These are phyloP conservation scores for Fusarium sp. DNA, from an alignment of 2,329 filamentous ascomycete species.

Conservation along the genomic window DNA sequence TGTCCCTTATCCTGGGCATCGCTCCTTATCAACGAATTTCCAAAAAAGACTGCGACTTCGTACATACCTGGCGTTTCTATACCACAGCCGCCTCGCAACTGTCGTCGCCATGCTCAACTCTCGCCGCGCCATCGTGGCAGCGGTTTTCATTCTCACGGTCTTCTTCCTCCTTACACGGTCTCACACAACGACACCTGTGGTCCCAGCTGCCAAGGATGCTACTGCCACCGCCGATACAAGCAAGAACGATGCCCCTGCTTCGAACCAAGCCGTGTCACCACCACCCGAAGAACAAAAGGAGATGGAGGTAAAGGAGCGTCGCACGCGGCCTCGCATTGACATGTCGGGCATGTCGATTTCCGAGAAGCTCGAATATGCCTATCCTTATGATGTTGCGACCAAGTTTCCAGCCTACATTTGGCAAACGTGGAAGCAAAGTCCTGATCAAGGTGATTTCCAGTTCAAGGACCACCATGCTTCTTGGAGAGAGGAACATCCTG, in stretches of 20 bases:
- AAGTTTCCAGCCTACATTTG: constrained; percentile 99
- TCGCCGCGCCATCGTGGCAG: constrained; percentile 78
- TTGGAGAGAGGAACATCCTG: constrained; percentile 88
- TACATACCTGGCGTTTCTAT: constrained; percentile 20
- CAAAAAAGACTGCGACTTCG: constrained; percentile 31
- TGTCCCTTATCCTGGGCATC: constrained; percentile 34
- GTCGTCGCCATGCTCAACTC: constrained; percentile 79
- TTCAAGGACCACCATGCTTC: constrained; percentile 89
- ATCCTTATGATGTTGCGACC: constrained; percentile 87
- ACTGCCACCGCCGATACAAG: constrained; percentile 30
- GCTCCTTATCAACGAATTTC: constrained; percentile 38
- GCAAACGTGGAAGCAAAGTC: constrained; percentile 97
- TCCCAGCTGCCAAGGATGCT: constrained; percentile 33
- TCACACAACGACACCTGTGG: constrained; percentile 55
- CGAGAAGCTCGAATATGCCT: constrained; percentile 91
- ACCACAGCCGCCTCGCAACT: constrained; percentile 32
- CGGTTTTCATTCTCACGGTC: constrained; percentile 75
- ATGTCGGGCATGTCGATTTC: constrained; percentile 77
- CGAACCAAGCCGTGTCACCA: constrained; percentile 36
- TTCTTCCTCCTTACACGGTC: constrained; percentile 77
- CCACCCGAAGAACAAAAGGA: constrained; percentile 32
- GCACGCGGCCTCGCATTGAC: constrained; percentile 67
- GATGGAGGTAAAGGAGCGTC: constrained; percentile 38
- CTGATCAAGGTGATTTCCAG: constrained; percentile 79
- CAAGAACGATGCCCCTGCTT: constrained; percentile 39